These are phyloP conservation scores for Gonapodya sp. DNA, from an alignment of 192 early-diverging fungal species.

Conservation along the genomic window DNA sequence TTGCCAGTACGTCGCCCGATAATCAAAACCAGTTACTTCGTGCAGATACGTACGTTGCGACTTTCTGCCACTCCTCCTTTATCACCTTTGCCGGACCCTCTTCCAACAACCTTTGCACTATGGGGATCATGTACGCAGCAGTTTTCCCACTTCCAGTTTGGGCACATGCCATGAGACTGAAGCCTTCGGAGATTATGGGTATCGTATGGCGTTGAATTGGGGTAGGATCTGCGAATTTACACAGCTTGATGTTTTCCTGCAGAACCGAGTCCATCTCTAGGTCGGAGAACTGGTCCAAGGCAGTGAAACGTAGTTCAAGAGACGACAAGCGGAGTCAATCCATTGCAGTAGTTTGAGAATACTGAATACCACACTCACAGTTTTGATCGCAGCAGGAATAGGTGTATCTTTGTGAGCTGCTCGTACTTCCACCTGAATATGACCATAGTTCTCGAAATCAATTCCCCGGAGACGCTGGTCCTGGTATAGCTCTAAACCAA, in stretches of 20 bases:
- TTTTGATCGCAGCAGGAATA: neutral
- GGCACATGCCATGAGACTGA: conserved; percentile 90
- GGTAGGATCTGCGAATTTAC: neutral
- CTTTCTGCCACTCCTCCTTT: neutral
- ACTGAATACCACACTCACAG: neutral
- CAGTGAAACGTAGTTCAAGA: too few species aligned
- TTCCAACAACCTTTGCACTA: conserved; percentile 47
- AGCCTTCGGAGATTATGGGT: conserved; percentile 12
- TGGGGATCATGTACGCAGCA: conserved; percentile 82
- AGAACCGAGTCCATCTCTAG: neutral
- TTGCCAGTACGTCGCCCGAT: too few species aligned
- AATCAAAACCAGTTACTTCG: neutral
- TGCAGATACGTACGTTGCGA: neutral
- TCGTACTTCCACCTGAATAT: neutral
- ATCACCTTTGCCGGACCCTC: neutral
- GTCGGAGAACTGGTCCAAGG: neutral
- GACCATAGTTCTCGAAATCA: neutral
- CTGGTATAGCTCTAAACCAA: neutral
- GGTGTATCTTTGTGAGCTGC: neutral
- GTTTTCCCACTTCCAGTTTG: conserved; percentile 99
- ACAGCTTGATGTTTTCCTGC: neutral
- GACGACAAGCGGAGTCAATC: neutral
- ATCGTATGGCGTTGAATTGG: neutral
- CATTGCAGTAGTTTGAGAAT: neutral
- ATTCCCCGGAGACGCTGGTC: neutral